Base-by-base conservation (phyloP, 2,329 filamentous ascomycete species). In the Botrytis deweyae region DNA sequence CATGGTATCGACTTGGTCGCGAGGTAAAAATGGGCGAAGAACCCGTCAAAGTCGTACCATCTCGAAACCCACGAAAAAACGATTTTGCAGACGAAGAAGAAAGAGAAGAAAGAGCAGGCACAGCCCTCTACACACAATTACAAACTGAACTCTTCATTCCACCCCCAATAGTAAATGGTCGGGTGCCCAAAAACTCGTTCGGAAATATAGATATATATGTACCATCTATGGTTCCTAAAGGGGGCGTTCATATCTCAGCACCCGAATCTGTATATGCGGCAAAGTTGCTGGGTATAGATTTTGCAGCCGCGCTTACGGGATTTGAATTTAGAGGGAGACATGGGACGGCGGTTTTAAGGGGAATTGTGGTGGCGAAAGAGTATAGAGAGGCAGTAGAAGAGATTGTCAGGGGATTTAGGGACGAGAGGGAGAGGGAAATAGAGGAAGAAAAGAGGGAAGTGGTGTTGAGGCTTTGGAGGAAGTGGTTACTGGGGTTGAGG, bases 131-230 rank as follows among this genome's bases (percentile, higher is more conserved):
- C 79, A 89, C 85, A 0, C 80, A 86, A 29, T 87, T 89, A 14
- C 90, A 94, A 79, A 93, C 95, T 0, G 88, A 92, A 22, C 75
- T 91, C 0, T 98, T 97, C 82, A 83, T 88, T 20, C 89, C 95
- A 0, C 92, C 93, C 1, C 91, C 94, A 0, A 91, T 98, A 1
- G 85, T 92, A 5, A 84, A 90, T 70, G 95, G 94, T 0, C 85
- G 86, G 20, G 88, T 98, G 1, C 95, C 96, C 0, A 95, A 93
- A 83, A 99, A 99, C 80, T 91, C 92, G 29, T 99, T 94, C 82
- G 94, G 94, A 18, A 99, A 99, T 80, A 91, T 98, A 74, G 96
- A 98, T 79, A 88, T 97, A 58, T 98, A 95, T 81, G 94, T 97
- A 18, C 91, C 93, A 0, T 93, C 90, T 75, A 98, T 99, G 96